Base-by-base conservation (phyloP, 1,139 yeast species). In the Yamadazyma buinensis region DNA sequence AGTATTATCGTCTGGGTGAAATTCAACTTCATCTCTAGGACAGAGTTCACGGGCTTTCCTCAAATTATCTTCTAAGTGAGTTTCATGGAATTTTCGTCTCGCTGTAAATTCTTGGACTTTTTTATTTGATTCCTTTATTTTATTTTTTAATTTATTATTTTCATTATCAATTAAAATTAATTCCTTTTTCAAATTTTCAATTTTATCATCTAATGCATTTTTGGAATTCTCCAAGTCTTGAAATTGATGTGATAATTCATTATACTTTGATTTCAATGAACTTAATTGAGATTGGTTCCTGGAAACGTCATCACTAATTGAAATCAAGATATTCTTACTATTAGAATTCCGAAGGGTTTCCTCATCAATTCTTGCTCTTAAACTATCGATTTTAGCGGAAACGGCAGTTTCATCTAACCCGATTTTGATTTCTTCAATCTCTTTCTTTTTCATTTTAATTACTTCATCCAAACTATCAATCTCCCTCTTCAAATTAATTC, bases 321-420 rank as follows among this genome's bases (percentile, higher is more conserved):
- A 53, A 15, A 52, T 38, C 15, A 54, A 48, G 11, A 68, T 57
- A 1, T 60, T 59, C 30, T 56, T 52, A 24, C 54, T 43, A 12
- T 55, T 49, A 10, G 38, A 36, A 6, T 60, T 58, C 36, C 60
- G 68, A 5, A 46, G 41, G 18, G 54, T 45, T 30, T 49, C 43
- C 13, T 60, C 65, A 10, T 54, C 55, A 15, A 67, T 63, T 34
- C 59, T 60, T 11, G 54, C 47, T 32, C 53, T 50, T 23, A 62
- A 52, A 15, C 57, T 47, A 19, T 57, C 65, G 14, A 67, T 57
- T 27, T 52, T 57, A n/a, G 57, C 52, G 17, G 54, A 43, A 35
- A 62, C 64, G 6, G 62, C 67, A 38, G 58, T 61, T 20, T 62
- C 70, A 20, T 55, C 57, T n/a, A 64, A 47, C 25, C 52, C 51